Base-by-base conservation (phyloP, 2,329 filamentous ascomycete genomes). In the Curvularia verruculosa region DNA sequence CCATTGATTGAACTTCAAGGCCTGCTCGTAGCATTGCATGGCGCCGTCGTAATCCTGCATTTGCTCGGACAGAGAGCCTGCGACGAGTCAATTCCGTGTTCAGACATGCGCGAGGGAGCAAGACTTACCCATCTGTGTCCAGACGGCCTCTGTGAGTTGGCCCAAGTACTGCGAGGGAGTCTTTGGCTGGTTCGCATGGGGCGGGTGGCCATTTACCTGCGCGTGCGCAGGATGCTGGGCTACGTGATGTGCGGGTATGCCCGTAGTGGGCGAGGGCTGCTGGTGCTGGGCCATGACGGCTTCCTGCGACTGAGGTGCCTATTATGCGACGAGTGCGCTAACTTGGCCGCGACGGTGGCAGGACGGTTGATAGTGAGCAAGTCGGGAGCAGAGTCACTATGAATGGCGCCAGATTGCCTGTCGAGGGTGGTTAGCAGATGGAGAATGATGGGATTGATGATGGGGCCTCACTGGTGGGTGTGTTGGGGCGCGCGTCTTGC, bases 1-100 rank as follows among this genome's bases (percentile, higher is more conserved):
- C 81, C 91, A 91, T 45, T 87, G 86, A 73, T 98, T 98, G 75
- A 93, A 91, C 66, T 87, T 85, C 60, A 98, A 84, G 40, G 93
- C 95, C 74, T 91, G 89, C 77, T 98, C 92, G 77, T 97, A 99
- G 43, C 93, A 91, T 65, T 87, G 83, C 82, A 95, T 91, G 49
- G 94, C 94, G 72, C 94, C 91, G 59, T 98, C 94, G 41, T 91
- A 83, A 70, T 95, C 91, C 64, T 91, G 91, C 80, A 97, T 86
- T 68, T 95, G 81, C 80, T 99, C 94, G 21, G 91, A 90, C 60
- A 96, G 84, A 69, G 87, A 90, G 36, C 94, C 93, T 96, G 66
- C 8, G 43, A 52, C 26, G 40, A 26, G 65, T 67, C 45, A 56
- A 46, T 48, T 18, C 31, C 15, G n/a, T 19, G 1, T 13, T 62